Evolutionary conservation across 176 grass and related monocot species (phyloP), one percentile per base, ranked within the genome.

Genomic region (Raddia distichophylla): DNA sequence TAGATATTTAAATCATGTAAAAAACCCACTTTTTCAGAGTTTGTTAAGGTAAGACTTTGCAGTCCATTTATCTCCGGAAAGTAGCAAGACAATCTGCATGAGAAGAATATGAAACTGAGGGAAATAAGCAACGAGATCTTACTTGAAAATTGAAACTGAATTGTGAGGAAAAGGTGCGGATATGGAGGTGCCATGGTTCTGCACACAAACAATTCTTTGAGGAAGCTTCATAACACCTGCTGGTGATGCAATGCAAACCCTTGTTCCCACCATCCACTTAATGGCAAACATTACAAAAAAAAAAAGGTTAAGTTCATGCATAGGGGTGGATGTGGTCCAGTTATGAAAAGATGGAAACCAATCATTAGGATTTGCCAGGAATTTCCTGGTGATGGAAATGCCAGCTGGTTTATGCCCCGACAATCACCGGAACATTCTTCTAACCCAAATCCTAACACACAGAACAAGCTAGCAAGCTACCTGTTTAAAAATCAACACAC

Each of bases 381-480:
- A 71, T 65, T 64, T 73, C 60, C n/a, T 20, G 20, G 42, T 77
- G 73, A 81, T 71, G 32, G 11, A 64, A 90, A 71, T 20, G 51
- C n/a, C 78, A 89, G 68, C 66, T 60, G 47, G 73, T 67, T 60
- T 55, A 52, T 75, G 60, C 48, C 56, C 19, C 56, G 42, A 72
- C 47, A 78, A 59, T 56, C 32, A 50, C 44, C 67, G 47, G 47
- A 82, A 55, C 75, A 79, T 83, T 82, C 58, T 72, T 75, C 66
- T 77, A 80, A 89, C 13, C 22, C 18, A 54, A 81, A 34, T 54
- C 71, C 56, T 57, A 89, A 76, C 65, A 89, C 82, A 82, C 78
- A 86, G 59, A 89, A 73, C 15, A 82, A 73, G 44, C 40, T 76
- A 89, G 54, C 22, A 40, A 72, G 64, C 37, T 32, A 69, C 12